Evolutionary conservation across 176 grass and related monocot genomes (phyloP).

Genomic region (Musa beccarii): DNA sequence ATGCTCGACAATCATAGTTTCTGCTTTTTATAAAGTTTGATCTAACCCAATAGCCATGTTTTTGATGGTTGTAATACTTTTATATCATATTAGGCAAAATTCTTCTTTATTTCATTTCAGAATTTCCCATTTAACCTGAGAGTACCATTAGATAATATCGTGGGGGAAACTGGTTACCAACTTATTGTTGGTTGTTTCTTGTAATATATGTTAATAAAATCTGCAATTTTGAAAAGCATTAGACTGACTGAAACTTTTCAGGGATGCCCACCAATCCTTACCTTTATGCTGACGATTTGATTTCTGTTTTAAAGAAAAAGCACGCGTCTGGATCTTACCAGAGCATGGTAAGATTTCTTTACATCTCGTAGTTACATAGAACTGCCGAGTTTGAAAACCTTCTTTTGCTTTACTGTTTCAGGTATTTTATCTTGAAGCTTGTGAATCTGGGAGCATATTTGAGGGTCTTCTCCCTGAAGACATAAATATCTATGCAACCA

Average conservation of each 20-base stretch:
- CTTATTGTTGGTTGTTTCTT: constrained; percentile 2
- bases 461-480: constrained; percentile 64
- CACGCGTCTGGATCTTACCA: constrained; percentile 74
- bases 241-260: constrained; percentile 18
- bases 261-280: constrained; percentile 93
- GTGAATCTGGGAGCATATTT: constrained; percentile 89
- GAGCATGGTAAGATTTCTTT: constrained; percentile 51
- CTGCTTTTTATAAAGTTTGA: too few species aligned
- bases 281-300: constrained; percentile 71
- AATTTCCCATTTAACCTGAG: too few species aligned
- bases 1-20: too few species aligned
- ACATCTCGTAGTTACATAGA: too few species aligned
- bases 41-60: too few species aligned
- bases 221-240: too few species aligned
- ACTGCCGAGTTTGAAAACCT: background rate
- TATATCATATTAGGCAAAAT: too few species aligned
- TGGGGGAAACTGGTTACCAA: too few species aligned
- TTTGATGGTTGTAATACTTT: too few species aligned
- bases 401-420: constrained; percentile 27
- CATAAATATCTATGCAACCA: constrained; percentile 82
- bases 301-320: constrained; percentile 71
- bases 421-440: constrained; percentile 98
- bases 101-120: too few species aligned
- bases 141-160: too few species aligned
- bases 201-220: too few species aligned